Evolutionary conservation across 2,329 filamentous ascomycete species (phyloP).

Genomic region (Tolypocladium sp.): DNA sequence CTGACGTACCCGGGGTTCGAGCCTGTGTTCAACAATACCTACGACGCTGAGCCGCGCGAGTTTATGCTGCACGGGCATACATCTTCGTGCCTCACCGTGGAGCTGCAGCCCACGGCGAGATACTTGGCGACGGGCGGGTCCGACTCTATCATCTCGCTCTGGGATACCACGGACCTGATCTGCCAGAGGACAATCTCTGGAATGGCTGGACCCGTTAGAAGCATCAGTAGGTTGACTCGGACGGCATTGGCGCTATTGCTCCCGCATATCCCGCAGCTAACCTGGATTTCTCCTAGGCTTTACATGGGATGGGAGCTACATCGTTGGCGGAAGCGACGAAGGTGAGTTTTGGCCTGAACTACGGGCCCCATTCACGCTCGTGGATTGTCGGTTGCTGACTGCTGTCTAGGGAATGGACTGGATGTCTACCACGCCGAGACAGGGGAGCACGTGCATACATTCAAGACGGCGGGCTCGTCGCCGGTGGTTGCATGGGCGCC

Average conservation of each 20-base stretch:
- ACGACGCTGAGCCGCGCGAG: constrained; percentile 35
- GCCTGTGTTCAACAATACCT: constrained; percentile 41
- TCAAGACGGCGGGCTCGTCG: constrained; percentile 57
- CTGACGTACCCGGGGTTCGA: constrained; percentile 57
- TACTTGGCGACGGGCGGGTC: constrained; percentile 68
- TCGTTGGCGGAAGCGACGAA: constrained; percentile 68
- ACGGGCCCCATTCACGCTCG: background rate
- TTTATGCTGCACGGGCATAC: constrained; percentile 65
- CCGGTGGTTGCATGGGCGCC: constrained; percentile 70
- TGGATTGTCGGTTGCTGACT: background rate
- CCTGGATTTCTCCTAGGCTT: constrained; percentile 41
- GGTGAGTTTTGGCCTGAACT: constrained; percentile 27
- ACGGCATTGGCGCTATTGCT: no score
- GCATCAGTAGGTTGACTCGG: constrained; percentile 46
- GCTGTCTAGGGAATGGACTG: constrained; percentile 43
- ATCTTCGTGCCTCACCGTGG: constrained; percentile 58
- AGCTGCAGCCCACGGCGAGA: constrained; percentile 61
- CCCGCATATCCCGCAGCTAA: background rate
- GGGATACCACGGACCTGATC: constrained; percentile 71
- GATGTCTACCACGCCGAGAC: constrained; percentile 66
- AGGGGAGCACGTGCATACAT: constrained; percentile 61
- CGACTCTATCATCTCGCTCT: constrained; percentile 66
- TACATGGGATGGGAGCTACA: constrained; percentile 67
- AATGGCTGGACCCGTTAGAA: constrained; percentile 61
- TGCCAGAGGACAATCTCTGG: constrained; percentile 62